Conservation (phyloP, 2,329 filamentous ascomycete species). For the Fusarium mundagurra region DNA sequence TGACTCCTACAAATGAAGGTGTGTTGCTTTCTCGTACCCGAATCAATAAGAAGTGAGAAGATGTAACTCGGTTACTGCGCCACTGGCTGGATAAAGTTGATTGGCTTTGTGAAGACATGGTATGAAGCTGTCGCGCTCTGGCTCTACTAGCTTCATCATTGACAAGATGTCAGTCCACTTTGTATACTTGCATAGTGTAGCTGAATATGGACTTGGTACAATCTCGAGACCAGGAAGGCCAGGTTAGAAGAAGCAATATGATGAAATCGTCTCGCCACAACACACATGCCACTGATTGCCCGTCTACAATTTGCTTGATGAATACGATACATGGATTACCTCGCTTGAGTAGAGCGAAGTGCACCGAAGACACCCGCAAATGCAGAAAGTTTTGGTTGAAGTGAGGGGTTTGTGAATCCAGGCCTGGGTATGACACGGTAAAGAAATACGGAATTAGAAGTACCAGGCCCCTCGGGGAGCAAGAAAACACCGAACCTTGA, state of each 20-base stretch:
- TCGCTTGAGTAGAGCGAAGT: not conserved
- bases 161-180: not conserved
- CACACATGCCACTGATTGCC: not conserved
- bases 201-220: not conserved
- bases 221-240: not conserved
- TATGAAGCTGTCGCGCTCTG: not conserved
- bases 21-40: not conserved
- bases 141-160: not conserved
- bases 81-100: not conserved
- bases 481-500: too few relatives aligned
- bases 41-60: not conserved
- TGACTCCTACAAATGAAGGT: fast-evolving
- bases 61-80: not conserved
- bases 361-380: not conserved
- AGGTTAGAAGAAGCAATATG: not conserved
- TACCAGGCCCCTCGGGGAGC: too few relatives aligned
- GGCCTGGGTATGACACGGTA: too few relatives aligned
- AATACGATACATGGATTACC: not conserved
- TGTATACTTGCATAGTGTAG: not conserved
- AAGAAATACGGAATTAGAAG: not conserved
- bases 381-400: not conserved
- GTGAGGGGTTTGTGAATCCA: too few relatives aligned
- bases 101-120: not conserved
- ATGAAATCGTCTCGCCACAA: not conserved
- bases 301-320: not conserved